phyloP scores from a whole-genome alignment of 2,329 filamentous ascomycete species.

The Fusarium floridanum region DNA sequence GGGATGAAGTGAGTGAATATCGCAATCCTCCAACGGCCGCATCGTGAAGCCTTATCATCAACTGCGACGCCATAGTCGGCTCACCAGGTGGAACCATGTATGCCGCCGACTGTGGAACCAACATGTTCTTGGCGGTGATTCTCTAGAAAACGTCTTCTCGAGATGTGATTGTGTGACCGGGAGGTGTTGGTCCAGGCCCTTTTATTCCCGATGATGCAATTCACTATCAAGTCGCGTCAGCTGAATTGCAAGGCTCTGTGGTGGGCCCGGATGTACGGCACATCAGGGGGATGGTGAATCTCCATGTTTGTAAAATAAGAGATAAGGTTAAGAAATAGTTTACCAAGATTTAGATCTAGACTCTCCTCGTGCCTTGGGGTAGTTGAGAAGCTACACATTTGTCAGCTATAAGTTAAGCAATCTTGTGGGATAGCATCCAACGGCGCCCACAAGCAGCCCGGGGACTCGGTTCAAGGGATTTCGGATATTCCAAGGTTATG shows the following conservation, averaged over 20 bases:
- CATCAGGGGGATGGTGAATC: background rate
- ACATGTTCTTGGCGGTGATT: background rate
- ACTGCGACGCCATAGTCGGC: background rate
- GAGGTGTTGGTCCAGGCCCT: background rate
- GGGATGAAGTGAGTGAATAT: background rate
- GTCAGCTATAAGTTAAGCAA: background rate
- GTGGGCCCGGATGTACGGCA: constrained; percentile 1
- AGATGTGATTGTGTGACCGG: background rate
- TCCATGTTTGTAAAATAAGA: background rate
- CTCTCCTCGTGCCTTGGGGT: background rate
- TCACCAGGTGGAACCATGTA: background rate
- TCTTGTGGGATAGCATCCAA: too few species aligned
- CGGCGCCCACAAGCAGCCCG: too few species aligned
- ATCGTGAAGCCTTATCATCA: constrained; percentile 1
- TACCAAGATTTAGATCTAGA: background rate
- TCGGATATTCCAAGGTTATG: background rate
- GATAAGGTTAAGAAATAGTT: constrained; percentile 1
- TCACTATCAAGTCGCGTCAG: background rate
- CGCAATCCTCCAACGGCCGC: background rate
- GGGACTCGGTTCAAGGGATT: background rate
- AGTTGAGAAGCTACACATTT: background rate
- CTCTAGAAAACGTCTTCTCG: background rate
- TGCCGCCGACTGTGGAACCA: background rate
- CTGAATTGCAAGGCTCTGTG: background rate
- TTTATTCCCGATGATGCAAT: background rate